Evolutionary conservation across 306 rosid species (phyloP).

Genomic region (Pachyrhizus erosus): DNA sequence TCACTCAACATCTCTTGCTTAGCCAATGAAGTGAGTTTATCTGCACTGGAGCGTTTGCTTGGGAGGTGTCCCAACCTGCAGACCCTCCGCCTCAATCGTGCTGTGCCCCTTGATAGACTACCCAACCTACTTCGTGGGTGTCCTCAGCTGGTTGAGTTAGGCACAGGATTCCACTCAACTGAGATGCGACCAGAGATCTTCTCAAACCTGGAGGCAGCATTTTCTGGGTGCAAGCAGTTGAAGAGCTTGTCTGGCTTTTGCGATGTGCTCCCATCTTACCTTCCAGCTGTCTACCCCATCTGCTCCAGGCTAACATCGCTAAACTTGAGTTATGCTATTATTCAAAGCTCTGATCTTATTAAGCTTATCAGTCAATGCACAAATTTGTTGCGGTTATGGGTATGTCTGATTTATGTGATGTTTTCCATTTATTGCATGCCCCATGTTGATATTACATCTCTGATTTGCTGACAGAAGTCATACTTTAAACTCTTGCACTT

Average conservation of each 20-base stretch:
- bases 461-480: slow-evolving; percentile 15
- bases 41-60: slow-evolving; percentile 87
- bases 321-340: slow-evolving; percentile 75
- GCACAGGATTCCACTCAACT: slow-evolving; percentile 76
- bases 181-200: slow-evolving; percentile 76
- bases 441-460: background rate
- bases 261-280: slow-evolving; percentile 78
- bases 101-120: slow-evolving; percentile 77
- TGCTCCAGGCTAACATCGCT: slow-evolving; percentile 77
- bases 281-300: slow-evolving; percentile 68
- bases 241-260: slow-evolving; percentile 84
- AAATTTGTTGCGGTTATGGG: slow-evolving; percentile 82
- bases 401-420: slow-evolving; percentile 44
- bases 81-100: slow-evolving; percentile 83
- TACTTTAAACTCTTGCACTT: slow-evolving; percentile 38
- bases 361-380: slow-evolving; percentile 77
- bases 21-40: slow-evolving; percentile 70
- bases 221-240: slow-evolving; percentile 69
- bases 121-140: slow-evolving; percentile 64
- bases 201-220: slow-evolving; percentile 59
- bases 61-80: slow-evolving; percentile 75
- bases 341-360: slow-evolving; percentile 71
- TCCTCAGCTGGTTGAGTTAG: slow-evolving; percentile 83
- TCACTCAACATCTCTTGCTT: slow-evolving; percentile 90
- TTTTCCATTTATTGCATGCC: background rate